Percentiles rank a stretch among this genome's conserved stretches.
phyloP scores from a whole-genome alignment of 2,329 filamentous ascomycete genomes.

The Aspergillus novofumigatus region DNA sequence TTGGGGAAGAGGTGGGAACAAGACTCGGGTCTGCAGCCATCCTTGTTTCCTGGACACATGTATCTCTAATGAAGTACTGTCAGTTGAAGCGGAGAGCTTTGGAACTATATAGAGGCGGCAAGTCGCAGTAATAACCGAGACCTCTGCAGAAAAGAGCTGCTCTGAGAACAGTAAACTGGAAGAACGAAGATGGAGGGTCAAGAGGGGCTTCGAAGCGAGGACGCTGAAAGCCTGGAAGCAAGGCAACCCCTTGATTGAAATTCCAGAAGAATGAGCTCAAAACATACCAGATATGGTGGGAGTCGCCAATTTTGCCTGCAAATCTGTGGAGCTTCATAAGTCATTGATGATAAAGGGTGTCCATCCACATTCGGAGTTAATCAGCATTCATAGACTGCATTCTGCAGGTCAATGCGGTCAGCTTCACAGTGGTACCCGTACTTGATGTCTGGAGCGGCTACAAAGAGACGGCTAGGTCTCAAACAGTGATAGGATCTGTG shows the following conservation, averaged over 20 bases:
- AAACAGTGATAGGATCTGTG: neutral
- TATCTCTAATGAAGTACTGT: neutral
- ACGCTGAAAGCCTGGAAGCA: neutral
- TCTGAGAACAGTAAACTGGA: neutral
- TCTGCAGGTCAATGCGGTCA: neutral
- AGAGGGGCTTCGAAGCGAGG: neutral
- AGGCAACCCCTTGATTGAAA: constrained; percentile 27
- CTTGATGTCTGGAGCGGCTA: neutral
- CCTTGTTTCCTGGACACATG: neutral
- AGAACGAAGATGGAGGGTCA: neutral
- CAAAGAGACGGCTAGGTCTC: neutral
- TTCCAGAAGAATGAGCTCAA: constrained; percentile 13
- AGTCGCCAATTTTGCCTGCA: neutral
- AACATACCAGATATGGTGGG: constrained; percentile 21
- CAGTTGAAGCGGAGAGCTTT: neutral
- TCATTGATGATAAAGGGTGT: neutral
- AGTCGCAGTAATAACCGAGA: neutral
- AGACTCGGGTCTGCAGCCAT: constrained; percentile 45
- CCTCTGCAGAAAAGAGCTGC: neutral
- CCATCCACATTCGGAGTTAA: neutral
- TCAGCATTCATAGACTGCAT: neutral
- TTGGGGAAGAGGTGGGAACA: constrained; percentile 33
- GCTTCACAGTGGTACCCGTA: neutral
- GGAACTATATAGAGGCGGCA: neutral
- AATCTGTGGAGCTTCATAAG: neutral